These are phyloP conservation scores for Coemansia aciculifera DNA, from an alignment of 192 early-diverging fungal genomes.

Conservation along the genomic window DNA sequence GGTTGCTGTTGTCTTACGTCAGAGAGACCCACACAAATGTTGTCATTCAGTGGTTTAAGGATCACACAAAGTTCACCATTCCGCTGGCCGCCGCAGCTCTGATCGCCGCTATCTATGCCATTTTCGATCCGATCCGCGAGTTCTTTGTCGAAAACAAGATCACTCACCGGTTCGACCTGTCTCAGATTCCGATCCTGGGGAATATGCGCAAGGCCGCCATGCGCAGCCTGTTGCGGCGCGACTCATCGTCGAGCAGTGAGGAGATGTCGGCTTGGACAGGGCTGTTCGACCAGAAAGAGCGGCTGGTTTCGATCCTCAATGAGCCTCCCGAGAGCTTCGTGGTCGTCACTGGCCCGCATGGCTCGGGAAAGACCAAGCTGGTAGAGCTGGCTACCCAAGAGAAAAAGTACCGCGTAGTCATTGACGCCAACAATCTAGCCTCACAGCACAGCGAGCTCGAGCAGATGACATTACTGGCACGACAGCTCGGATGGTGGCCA, in stretches of 20 bases:
- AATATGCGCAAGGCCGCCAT: slow-evolving; percentile 35
- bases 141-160: slow-evolving; percentile 87
- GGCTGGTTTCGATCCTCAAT: slow-evolving; percentile 50
- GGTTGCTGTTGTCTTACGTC: slow-evolving; percentile 64
- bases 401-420: slow-evolving; percentile 72
- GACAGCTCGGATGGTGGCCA: slow-evolving; percentile 90
- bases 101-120: slow-evolving; percentile 73
- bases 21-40: slow-evolving; percentile 58
- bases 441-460: slow-evolving; percentile 71
- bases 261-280: slow-evolving; percentile 47
- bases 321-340: slow-evolving; percentile 76
- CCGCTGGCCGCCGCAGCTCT: slow-evolving; percentile 72
- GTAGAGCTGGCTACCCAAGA: slow-evolving; percentile 68
- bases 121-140: slow-evolving; percentile 88
- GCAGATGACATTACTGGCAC: slow-evolving; percentile 72
- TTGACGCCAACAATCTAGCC: slow-evolving; percentile 78
- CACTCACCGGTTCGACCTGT: slow-evolving; percentile 74
- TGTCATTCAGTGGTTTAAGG: slow-evolving; percentile 64
- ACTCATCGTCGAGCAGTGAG: slow-evolving; percentile 9
- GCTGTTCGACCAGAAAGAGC: slow-evolving; percentile 37
- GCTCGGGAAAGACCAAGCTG: slow-evolving; percentile 76
- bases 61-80: slow-evolving; percentile 76
- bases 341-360: slow-evolving; percentile 81
- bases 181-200: slow-evolving; percentile 38
- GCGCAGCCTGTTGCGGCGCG: slow-evolving; percentile 33